These are phyloP conservation scores for Annulohypoxylon stygium DNA, from an alignment of 495 filamentous ascomycete genomes.

Conservation along the genomic window DNA sequence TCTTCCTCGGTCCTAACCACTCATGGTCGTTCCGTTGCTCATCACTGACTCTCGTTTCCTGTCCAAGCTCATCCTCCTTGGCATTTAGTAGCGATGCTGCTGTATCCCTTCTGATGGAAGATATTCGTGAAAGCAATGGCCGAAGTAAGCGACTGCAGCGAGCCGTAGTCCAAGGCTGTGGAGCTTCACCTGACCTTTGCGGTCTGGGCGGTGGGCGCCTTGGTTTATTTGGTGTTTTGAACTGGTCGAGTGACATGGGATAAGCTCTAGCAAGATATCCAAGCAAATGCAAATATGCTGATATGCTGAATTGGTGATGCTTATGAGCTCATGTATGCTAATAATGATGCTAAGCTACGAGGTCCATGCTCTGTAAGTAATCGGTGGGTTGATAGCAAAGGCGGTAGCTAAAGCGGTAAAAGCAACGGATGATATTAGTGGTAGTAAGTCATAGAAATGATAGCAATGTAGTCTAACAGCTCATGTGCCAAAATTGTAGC, in stretches of 20 bases:
- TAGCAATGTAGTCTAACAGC: slow-evolving; percentile 20
- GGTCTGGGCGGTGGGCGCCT: slow-evolving; percentile 30
- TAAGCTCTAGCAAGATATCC: slow-evolving; percentile 12
- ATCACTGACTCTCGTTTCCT: slow-evolving; percentile 15
- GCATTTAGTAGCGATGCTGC: slow-evolving; percentile 8
- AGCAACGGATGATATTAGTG: slow-evolving; percentile 17
- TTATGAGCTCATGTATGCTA: slow-evolving; percentile 3
- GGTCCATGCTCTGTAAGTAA: not conserved
- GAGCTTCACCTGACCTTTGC: slow-evolving; percentile 30
- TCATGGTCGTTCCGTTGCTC: slow-evolving; percentile 30
- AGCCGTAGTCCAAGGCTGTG: slow-evolving; percentile 66
- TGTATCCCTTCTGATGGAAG: slow-evolving; percentile 61
- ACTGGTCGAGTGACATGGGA: slow-evolving; percentile 28
- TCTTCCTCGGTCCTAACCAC: slow-evolving; percentile 50
- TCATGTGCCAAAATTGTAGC: not conserved
- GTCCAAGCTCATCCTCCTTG: slow-evolving; percentile 19
- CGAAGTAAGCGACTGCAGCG: slow-evolving; percentile 69
- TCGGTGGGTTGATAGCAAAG: not conserved
- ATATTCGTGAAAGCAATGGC: slow-evolving; percentile 65
- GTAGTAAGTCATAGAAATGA: slow-evolving; percentile 12
- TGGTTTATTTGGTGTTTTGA: slow-evolving; percentile 34
- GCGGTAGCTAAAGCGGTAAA: not conserved
- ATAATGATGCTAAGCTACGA: slow-evolving; percentile 15
- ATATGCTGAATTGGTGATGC: slow-evolving; percentile 23
- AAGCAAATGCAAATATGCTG: slow-evolving; percentile 21